These are phyloP conservation scores for Lojkania enalia DNA, from an alignment of 2,329 filamentous ascomycete genomes.

Conservation along the genomic window DNA sequence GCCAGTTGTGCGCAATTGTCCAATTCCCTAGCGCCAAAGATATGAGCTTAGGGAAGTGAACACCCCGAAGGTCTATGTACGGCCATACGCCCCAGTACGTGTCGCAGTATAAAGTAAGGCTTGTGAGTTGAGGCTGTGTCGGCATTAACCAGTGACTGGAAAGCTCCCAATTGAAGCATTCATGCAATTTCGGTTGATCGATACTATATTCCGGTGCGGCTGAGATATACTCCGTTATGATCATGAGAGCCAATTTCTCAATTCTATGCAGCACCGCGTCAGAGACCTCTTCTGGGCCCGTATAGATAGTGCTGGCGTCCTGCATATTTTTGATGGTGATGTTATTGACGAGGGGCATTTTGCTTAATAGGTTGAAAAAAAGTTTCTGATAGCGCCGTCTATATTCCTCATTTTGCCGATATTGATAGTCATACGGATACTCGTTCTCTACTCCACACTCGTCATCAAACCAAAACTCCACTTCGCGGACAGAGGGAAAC, in stretches of 20 bases:
- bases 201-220: not conserved
- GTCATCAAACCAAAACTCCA: not conserved
- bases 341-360: no score
- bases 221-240: not conserved
- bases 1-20: constrained; percentile 48
- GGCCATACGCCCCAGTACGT: constrained; percentile 45
- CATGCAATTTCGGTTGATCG: not conserved
- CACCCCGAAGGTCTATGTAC: constrained; percentile 37
- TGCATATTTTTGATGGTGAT: not conserved
- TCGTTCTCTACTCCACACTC: not conserved
- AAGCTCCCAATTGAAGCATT: constrained; percentile 4
- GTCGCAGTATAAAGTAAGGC: constrained; percentile 43
- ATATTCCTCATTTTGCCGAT: no score
- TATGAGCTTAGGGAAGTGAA: constrained; percentile 46
- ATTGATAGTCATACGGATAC: no score
- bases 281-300: not conserved
- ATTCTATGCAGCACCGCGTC: not conserved
- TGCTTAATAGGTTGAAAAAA: no score
- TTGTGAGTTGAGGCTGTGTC: constrained; percentile 15
- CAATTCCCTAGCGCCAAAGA: constrained; percentile 46
- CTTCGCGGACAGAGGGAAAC: not conserved
- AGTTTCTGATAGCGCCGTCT: no score
- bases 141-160: constrained; percentile 11
- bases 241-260: not conserved
- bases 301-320: not conserved